These are phyloP conservation scores for Xylaria sp. DNA, from an alignment of 2,329 filamentous ascomycete species.

Conservation along the genomic window DNA sequence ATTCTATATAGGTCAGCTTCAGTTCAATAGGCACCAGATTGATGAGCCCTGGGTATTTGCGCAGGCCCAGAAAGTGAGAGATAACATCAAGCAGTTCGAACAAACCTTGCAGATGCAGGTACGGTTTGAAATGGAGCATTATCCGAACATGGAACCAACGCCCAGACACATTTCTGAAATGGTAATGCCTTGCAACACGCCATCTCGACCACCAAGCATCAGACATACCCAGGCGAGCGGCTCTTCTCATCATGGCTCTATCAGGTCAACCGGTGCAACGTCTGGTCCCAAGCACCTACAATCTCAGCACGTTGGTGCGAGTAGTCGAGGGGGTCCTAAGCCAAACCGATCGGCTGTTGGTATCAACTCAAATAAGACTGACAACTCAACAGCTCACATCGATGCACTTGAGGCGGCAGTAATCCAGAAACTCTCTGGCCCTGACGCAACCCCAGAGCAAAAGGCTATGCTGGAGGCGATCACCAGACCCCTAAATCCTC, in stretches of 20 bases:
- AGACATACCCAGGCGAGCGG: constrained; percentile 41
- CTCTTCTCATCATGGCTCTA: constrained; percentile 42
- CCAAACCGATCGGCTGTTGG: constrained; percentile 40
- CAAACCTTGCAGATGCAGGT: constrained; percentile 56
- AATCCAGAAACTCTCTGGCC: constrained; percentile 33
- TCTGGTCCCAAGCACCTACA: constrained; percentile 34
- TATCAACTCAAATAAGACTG: constrained; percentile 45
- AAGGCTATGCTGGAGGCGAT: constrained; percentile 33
- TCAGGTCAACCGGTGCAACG: constrained; percentile 34
- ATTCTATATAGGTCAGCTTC: constrained; percentile 67
- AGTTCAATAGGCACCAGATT: constrained; percentile 71
- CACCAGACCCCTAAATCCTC: constrained; percentile 31
- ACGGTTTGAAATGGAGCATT: constrained; percentile 33
- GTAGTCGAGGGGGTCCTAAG: constrained; percentile 26
- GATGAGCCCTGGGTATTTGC: constrained; percentile 54
- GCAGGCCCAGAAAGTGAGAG: constrained; percentile 53
- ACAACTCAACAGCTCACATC: constrained; percentile 39
- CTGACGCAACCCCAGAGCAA: constrained; percentile 29
- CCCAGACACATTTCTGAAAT: constrained; percentile 32
- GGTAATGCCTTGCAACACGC: constrained; percentile 32
- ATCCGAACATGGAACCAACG: constrained; percentile 36
- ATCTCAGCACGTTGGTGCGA: constrained; percentile 36
- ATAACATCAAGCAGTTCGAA: constrained; percentile 63
- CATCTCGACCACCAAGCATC: constrained; percentile 46
- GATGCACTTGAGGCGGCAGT: constrained; percentile 44